phyloP scores from a whole-genome alignment of 371 early-diverging fungal genomes.

The Mucor mucedo region DNA sequence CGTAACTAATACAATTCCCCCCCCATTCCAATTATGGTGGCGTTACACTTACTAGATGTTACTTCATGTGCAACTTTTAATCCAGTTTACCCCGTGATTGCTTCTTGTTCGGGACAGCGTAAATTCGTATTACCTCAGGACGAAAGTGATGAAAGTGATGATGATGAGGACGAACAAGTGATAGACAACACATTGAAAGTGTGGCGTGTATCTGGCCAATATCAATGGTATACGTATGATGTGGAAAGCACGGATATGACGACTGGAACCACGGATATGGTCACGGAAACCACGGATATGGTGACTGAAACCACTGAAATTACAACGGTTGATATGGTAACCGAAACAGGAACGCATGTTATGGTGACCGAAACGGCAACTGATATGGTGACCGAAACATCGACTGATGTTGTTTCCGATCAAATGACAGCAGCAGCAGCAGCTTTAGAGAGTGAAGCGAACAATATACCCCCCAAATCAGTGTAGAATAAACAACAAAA shows the following conservation, averaged over 20 bases:
- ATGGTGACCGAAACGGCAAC: too few species aligned
- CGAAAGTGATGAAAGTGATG: conserved; percentile 8
- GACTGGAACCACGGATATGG: background rate
- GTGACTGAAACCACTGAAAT: background rate
- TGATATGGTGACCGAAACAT: too few species aligned
- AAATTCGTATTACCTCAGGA: conserved; percentile 42
- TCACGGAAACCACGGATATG: background rate
- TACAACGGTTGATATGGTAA: too few species aligned
- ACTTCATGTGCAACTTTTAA: conserved; percentile 61
- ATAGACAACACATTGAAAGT: conserved; percentile 56
- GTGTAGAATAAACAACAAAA: background rate
- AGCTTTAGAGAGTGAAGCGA: background rate
- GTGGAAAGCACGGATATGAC: background rate
- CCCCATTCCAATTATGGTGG: too few species aligned
- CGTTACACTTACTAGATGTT: conserved; percentile 44
- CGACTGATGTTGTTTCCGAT: too few species aligned
- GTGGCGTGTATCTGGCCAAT: conserved; percentile 56
- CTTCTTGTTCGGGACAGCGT: conserved; percentile 71
- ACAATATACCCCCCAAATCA: background rate
- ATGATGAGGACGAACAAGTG: background rate
- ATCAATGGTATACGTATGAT: conserved; percentile 39
- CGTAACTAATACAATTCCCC: too few species aligned
- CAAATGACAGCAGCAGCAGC: background rate
- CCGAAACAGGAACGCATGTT: too few species aligned
- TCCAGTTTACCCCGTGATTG: conserved; percentile 63